Evolutionary conservation across 2,329 filamentous ascomycete genomes (phyloP).

Genomic region (Colletotrichum godetiae): DNA sequence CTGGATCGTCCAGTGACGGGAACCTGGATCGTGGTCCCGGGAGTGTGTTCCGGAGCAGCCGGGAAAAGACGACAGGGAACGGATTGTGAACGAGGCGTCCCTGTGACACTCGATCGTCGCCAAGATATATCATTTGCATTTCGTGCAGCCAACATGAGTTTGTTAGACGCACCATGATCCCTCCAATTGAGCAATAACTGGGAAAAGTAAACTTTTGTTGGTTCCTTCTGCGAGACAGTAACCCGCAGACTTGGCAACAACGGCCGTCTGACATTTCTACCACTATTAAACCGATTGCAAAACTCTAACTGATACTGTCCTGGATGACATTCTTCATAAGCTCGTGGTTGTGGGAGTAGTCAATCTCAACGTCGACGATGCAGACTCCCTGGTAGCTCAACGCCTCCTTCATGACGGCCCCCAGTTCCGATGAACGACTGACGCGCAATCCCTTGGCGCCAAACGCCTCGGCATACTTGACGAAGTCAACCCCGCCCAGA

Average conservation of each 20-base stretch:
- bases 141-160: not conserved
- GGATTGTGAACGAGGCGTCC: not conserved
- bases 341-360: slow-evolving; percentile 55
- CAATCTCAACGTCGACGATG: slow-evolving; percentile 58
- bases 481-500: slow-evolving; percentile 59
- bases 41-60: not conserved
- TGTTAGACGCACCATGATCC: not conserved
- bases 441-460: slow-evolving; percentile 58
- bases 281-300: not conserved
- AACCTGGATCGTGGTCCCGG: not conserved
- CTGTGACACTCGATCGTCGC: not conserved
- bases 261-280: not conserved
- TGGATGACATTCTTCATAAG: slow-evolving; percentile 52
- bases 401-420: slow-evolving; percentile 55
- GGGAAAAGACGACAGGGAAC: not conserved
- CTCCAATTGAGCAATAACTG: not conserved
- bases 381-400: slow-evolving; percentile 53
- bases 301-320: slow-evolving; percentile 37
- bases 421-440: slow-evolving; percentile 50
- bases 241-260: not conserved
- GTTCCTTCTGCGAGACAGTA: not conserved
- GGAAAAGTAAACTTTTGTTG: not conserved
- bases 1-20: not conserved
- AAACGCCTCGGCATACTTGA: slow-evolving; percentile 58
- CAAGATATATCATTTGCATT: not conserved